Base-by-base conservation (phyloP, 169 alveolate genomes). In the Plasmodium coatneyi region DNA sequence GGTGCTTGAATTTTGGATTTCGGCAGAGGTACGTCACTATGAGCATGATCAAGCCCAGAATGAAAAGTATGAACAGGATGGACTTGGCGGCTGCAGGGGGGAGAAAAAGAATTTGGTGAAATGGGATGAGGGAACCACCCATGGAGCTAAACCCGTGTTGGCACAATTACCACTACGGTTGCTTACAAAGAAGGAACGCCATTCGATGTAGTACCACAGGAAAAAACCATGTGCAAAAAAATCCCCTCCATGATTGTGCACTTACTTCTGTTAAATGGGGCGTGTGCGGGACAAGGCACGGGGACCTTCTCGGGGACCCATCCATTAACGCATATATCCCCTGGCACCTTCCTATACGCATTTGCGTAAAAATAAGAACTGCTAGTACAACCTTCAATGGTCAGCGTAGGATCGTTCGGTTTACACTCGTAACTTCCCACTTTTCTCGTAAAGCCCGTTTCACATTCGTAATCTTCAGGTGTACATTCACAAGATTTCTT, bases 391-490 rank as follows among this genome's bases (percentile, higher is more conserved):
- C 97, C 97, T 79, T 96, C 97, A 22, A 86, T 80, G 82, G 95
- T 93, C 82, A 96, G 49, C 54, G 95, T 84, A 16, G 94, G 87
- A 12, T 96, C 97, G 46, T 96, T 97, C 19, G 98, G 97, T 16
- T 96, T 94, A 84, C 98, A 97, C 52, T 94, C 96, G 39, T 91
- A 90, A 71, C 98, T 95, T 19, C 99, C 98, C 46, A 97, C 95
- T 76, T 95, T 92, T 39, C 99, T 96, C 10, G 98, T 93, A 93
- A 97, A 99, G 36, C 99, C 99, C 49, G 97, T 93, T 95, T 99
- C 99, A 95, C 99, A 99, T 92, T 98, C 99, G 95, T 97, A 99
- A 95, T 99, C 99, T 92, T 97, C 98, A 91, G 98, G 98, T 34
- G 99, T 97, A 92, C 99, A 99, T 49, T 96, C 97, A 95, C 99